Evolutionary conservation across 2,329 filamentous ascomycete species (phyloP).

Genomic region (Dactylellina cionopaga): DNA sequence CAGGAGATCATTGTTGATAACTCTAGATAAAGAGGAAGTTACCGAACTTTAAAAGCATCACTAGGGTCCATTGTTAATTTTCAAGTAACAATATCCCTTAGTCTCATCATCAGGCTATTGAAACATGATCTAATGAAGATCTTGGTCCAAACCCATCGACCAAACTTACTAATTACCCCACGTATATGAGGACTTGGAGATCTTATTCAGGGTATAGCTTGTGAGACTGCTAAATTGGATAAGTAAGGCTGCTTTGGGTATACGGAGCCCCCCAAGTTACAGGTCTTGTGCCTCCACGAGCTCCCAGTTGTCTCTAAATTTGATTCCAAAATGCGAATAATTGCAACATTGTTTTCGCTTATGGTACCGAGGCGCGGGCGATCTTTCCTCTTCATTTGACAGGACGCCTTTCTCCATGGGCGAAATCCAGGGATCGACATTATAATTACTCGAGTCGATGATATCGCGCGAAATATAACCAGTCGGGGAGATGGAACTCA

Average conservation of each 20-base stretch:
- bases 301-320: conserved; percentile 16
- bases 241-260: no score
- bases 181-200: conserved; percentile 27
- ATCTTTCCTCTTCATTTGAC: conserved; percentile 37
- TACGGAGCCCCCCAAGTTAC: no score
- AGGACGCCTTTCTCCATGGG: conserved; percentile 23
- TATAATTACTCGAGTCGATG: conserved; percentile 33
- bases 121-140: conserved; percentile 45
- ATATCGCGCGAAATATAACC: conserved; percentile 33
- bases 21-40: conserved; percentile 16
- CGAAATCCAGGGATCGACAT: conserved; percentile 42
- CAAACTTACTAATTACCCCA: conserved; percentile 13
- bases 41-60: conserved; percentile 17
- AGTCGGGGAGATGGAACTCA: conserved; percentile 37
- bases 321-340: conserved; percentile 28
- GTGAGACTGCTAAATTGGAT: no score
- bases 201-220: no score
- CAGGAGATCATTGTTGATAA: conserved; percentile 2
- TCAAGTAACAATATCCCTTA: conserved; percentile 1
- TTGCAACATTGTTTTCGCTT: conserved; percentile 25
- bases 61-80: conserved; percentile 14
- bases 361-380: conserved; percentile 9
- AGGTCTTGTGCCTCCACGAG: conserved; percentile 21
- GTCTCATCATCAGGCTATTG: conserved; percentile 33
- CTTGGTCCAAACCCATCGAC: conserved; percentile 30